phyloP scores from a whole-genome alignment of 768 basidiomycete species.

The Cubamyces sp. region DNA sequence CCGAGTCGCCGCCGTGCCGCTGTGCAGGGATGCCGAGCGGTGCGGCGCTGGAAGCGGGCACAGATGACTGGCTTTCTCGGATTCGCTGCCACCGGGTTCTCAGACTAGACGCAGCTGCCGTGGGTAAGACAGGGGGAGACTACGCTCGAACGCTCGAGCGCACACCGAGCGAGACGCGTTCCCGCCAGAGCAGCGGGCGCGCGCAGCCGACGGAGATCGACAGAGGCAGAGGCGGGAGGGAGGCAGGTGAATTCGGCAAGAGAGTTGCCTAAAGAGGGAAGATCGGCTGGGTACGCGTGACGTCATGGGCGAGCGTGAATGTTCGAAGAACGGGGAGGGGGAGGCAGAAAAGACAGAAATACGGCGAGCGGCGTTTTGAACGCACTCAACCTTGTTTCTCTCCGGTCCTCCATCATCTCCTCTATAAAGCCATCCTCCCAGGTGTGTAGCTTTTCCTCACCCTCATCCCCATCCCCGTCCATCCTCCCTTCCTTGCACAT shows the following conservation, averaged over 20 bases:
- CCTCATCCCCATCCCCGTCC: neutral
- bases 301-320: constrained; percentile 15
- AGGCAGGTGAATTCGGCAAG: constrained; percentile 14
- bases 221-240: neutral
- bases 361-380: neutral
- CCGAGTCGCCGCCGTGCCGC: neutral
- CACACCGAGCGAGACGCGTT: too few relatives aligned
- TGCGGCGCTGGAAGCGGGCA: constrained; percentile 9
- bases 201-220: neutral
- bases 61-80: constrained; percentile 9
- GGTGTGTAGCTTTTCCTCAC: constrained; percentile 11
- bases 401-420: constrained; percentile 8
- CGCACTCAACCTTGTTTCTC: constrained; percentile 1
- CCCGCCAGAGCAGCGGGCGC: too few relatives aligned
- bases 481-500: neutral
- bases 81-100: neutral
- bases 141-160: too few relatives aligned
- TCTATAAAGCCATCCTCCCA: constrained; percentile 4
- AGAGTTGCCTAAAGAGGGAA: constrained; percentile 9
- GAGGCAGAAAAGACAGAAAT: constrained; percentile 5
- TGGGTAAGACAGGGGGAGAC: too few relatives aligned
- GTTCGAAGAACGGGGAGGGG: neutral
- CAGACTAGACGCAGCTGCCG: too few relatives aligned
- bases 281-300: constrained; percentile 20
- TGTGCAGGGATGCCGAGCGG: constrained; percentile 9